Evolutionary conservation across 2,329 filamentous ascomycete species (phyloP), one percentile per base, ranked within the genome.

Genomic region (Arthroderma sp.): DNA sequence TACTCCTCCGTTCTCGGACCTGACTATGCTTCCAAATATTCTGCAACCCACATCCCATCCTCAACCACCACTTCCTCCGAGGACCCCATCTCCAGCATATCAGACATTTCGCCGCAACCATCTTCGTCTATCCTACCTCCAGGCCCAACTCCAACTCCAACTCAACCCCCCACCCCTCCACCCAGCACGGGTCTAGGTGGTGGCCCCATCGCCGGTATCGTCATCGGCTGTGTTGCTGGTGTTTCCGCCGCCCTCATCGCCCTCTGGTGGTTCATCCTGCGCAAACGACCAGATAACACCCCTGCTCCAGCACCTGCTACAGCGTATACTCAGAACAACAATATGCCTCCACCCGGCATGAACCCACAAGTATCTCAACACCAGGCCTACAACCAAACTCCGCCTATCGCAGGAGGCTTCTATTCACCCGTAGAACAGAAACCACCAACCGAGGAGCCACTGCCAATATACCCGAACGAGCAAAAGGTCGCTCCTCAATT

Each of bases 161-260:
- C 6, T 54, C n/a, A n/a, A n/a, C n/a, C 28, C 54, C 9, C 35
- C 17, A n/a, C 21, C 35, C 21, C 44, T 17, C 44, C 9, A 8
- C 44, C 15, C 4, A 54, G 55, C 13, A 54, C 31, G 2, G 52
- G 28, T 17, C 25, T 62, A 5, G 57, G 54, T 4, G 58, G 59
- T n/a, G 61, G 61, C 33, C 59, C 57, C n/a, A 62, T 63, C 25
- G 61, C 54, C 13, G 61, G 61, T 47, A 60, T 63, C 23, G 60
- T 60, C n/a, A 55, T 58, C 35, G 61, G 61, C 17, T 54, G 54
- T 25, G 56, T 61, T 11, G 61, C 57, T 11, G 56, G 39, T n/a
- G 58, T 62, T 19, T 60, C 51, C 49, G 51, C 44, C 38, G 23
- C 59, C 47, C 59, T 52, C 11, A 54, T 54, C 2, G 57, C 61